Base-by-base conservation (phyloP, 257 asterid species). In the Ilex asprella region DNA sequence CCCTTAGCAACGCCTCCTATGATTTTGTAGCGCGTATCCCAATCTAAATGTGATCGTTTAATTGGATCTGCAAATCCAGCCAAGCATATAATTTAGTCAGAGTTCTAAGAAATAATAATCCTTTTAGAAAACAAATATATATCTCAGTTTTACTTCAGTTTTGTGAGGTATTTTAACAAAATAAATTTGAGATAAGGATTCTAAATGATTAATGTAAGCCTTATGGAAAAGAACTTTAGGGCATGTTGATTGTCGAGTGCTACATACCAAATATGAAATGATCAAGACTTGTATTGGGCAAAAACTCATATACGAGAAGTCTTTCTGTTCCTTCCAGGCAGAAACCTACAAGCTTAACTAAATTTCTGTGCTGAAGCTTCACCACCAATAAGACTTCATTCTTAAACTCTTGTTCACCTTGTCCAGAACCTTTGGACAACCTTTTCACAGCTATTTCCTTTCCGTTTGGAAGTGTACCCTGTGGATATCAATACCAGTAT, bases 21-120 rank as follows among this genome's bases (percentile, higher is more conserved):
- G 67, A 85, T 82, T 53, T 59, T 78, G 79, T 67, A 71, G 13
- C 87, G 79, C 16, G 16, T 64, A 0, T 71, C 70, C 87, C 86
- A 82, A 49, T 77, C 80, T 52, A 84, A 35, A 1, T 64, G 12
- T 2, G 56, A 7, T 6, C 61, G 52, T 29, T 63, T 72, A 2
- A 2, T 31, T 1, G 56, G 65, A 29, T 63, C 71, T 67, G 27
- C 30, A 59, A 16, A 1, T 55, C 4, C 6, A 60, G 12, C 21
- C 2, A 7, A 10, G 47, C n/a, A 50, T 1, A 52, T 3, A 1
- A 2, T 32, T 35, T 35, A 1, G 41, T 35, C 41, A 8, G 27
- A 35, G 41, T 3, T 3, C 5, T 35, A 35, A 4, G 7, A 35
- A 35, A 21, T 35, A 0, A 35, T 4, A 35, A 3, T 35, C 8